phyloP scores from a whole-genome alignment of 345 rosid species.

The Citrus glauca region DNA sequence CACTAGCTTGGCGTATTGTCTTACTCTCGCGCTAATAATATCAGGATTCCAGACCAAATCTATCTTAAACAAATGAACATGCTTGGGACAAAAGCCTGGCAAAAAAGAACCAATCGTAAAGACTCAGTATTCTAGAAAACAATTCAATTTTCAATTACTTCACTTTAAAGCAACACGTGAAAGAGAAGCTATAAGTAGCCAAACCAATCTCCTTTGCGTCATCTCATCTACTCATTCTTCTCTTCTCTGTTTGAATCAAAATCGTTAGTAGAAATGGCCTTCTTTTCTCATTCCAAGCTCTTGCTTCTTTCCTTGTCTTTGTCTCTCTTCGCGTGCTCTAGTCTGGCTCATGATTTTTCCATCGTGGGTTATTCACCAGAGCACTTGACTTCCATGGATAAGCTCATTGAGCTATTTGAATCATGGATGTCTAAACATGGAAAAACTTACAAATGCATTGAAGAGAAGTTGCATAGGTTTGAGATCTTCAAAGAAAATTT shows the following conservation, averaged over 20 bases:
- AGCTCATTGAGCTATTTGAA: slow-evolving; percentile 60
- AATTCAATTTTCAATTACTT: slow-evolving; percentile 31
- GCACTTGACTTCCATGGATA: slow-evolving; percentile 53
- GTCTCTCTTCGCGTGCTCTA: slow-evolving; percentile 25
- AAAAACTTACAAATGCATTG: slow-evolving; percentile 53
- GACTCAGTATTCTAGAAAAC: slow-evolving; percentile 23
- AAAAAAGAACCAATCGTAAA: slow-evolving; percentile 45
- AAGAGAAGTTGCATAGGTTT: slow-evolving; percentile 62
- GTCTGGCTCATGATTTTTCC: slow-evolving; percentile 52
- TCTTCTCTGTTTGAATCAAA: neutral
- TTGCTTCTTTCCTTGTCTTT: slow-evolving; percentile 27
- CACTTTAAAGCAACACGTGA: slow-evolving; percentile 36
- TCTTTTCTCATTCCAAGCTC: slow-evolving; percentile 26
- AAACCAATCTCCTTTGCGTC: neutral
- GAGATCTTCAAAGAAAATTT: slow-evolving; percentile 71
- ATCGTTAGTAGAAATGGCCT: slow-evolving; percentile 31
- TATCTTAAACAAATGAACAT: slow-evolving; percentile 6
- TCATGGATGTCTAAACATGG: slow-evolving; percentile 64
- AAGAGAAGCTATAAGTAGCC: slow-evolving; percentile 12
- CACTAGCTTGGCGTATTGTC: neutral
- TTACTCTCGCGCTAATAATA: neutral
- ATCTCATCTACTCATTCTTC: neutral
- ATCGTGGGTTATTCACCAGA: slow-evolving; percentile 61
- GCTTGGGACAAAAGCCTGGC: slow-evolving; percentile 36
- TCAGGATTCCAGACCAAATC: neutral